Evolutionary conservation across 2,329 filamentous ascomycete genomes (phyloP).

Genomic region (Beauveria scarabaeidicola): DNA sequence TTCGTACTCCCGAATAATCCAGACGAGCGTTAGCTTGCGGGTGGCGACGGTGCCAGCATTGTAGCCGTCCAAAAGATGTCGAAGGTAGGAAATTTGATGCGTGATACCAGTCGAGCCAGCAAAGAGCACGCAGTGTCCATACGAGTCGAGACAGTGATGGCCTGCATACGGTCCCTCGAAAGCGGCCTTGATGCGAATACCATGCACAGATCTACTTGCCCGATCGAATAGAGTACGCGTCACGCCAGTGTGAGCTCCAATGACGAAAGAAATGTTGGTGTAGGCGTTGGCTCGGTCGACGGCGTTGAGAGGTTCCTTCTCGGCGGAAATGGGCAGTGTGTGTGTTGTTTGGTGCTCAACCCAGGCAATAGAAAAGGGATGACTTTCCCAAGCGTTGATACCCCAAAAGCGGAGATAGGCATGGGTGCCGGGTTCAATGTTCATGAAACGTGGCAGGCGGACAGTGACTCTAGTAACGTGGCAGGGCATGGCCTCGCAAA

Average conservation of each 20-base stretch:
- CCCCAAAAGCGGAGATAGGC: slow-evolving; percentile 64
- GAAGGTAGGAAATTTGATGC: slow-evolving; percentile 83
- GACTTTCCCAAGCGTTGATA: slow-evolving; percentile 61
- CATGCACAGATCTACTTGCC: slow-evolving; percentile 46
- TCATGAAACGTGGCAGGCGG: slow-evolving; percentile 56
- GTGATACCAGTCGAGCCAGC: slow-evolving; percentile 93
- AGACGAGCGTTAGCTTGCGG: slow-evolving; percentile 73
- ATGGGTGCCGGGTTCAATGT: slow-evolving; percentile 62
- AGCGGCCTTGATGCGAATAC: slow-evolving; percentile 59
- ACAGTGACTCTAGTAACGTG: slow-evolving; percentile 64
- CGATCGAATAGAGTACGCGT: slow-evolving; percentile 72
- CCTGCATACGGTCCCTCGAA: slow-evolving; percentile 87
- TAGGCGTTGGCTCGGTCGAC: slow-evolving; percentile 34
- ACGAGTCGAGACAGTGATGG: slow-evolving; percentile 79
- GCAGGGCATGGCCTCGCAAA: slow-evolving; percentile 59
- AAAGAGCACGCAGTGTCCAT: slow-evolving; percentile 84
- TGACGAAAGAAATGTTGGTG: slow-evolving; percentile 66
- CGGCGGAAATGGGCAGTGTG: slow-evolving; percentile 30
- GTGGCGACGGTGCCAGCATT: slow-evolving; percentile 67
- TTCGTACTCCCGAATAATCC: slow-evolving; percentile 85
- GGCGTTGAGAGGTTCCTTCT: slow-evolving; percentile 31
- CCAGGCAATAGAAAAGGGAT: slow-evolving; percentile 76
- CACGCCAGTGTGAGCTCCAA: slow-evolving; percentile 81
- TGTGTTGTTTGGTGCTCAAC: slow-evolving; percentile 45
- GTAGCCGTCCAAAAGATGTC: slow-evolving; percentile 63